Percentiles rank a stretch among this genome's conserved stretches.
These are phyloP conservation scores for Stagonosporopsis vannaccii DNA, from an alignment of 2,329 filamentous ascomycete genomes.

Conservation along the genomic window DNA sequence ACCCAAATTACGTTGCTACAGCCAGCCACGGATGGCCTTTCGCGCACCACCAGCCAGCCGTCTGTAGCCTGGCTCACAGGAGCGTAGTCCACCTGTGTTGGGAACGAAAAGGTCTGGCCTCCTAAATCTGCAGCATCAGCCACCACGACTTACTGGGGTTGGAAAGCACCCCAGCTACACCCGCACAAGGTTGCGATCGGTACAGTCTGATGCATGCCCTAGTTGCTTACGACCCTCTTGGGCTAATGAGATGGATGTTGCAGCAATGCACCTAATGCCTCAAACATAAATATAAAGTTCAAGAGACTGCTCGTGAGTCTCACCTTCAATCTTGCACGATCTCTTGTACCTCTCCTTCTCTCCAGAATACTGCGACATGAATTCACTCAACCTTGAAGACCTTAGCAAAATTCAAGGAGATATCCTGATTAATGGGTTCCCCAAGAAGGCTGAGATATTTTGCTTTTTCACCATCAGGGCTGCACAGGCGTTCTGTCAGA, in stretches of 20 bases:
- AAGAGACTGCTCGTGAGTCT: background rate
- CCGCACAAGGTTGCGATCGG: background rate
- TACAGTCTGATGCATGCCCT: background rate
- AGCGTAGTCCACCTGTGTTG: no score
- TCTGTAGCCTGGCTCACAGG: background rate
- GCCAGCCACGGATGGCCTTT: constrained; percentile 2
- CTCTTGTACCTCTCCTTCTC: background rate
- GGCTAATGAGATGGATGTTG: background rate
- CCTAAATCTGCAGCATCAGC: constrained; percentile 1
- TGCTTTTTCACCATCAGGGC: constrained; percentile 18
- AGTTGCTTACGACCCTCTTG: background rate
- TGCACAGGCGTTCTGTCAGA: constrained; percentile 12
- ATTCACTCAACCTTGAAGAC: constrained; percentile 7
- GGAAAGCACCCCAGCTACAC: background rate
- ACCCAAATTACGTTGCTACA: constrained; percentile 2
- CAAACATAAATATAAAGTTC: background rate
- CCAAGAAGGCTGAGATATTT: constrained; percentile 18
- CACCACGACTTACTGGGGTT: background rate
- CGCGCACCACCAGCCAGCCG: background rate
- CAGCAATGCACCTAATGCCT: background rate
- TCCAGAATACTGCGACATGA: background rate
- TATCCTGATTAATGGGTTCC: constrained; percentile 17
- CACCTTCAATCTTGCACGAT: background rate
- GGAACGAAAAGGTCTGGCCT: background rate
- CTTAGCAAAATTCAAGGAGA: constrained; percentile 14